Evolutionary conservation across 495 filamentous ascomycete species (phyloP), one percentile per base, ranked within the genome.

Genomic region (Penicillium angulare): DNA sequence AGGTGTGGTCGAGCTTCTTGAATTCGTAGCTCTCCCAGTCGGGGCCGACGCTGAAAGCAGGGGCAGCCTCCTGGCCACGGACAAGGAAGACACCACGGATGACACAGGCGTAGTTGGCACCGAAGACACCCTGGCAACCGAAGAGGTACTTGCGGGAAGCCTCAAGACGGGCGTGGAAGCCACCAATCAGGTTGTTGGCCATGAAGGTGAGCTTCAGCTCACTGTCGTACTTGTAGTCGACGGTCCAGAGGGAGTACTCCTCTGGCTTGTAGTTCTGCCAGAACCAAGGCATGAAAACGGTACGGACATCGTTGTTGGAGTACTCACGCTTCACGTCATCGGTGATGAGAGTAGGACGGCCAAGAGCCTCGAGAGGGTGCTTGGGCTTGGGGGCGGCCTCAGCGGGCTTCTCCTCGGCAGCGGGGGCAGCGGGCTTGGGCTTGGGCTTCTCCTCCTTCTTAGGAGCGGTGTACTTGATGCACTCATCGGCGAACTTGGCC

Each of bases 241-340:
- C 78, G 65, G 78, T 82, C 90, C 90, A 99, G 61, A 99, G 73
- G 31, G 90, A 95, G 82, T 93, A 97, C 75, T 97, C 95, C 47
- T 89, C 86, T 64, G 92, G 80, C 52, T 91, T 92, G 74, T 81
- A 83, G 66, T 95, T 86, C 78, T 96, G 83, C 92, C 92, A 99
- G 84, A 99, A 97, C 89, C 92, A 99, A 66, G 92, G 91, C 57
- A 97, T 73, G 58, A 92, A 89, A 34, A 76, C 85, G 53, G 77
- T 60, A 36, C 87, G 89, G 49, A 89, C 92, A 39, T 97, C 92
- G 56, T 87, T 79, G 83, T 99, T 99, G 63, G 95, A 97, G 86
- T 97, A 99, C 71, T 88, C 84, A 62, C 92, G 90, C 86, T 99
- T 99, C 89, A 86, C 95, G 67, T 99, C 93, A 65, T 99, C 93